Percentiles rank a stretch among this genome's conserved stretches.
Conservation (phyloP, 2,329 filamentous ascomycete species). For the Aspergillus proliferans region DNA sequence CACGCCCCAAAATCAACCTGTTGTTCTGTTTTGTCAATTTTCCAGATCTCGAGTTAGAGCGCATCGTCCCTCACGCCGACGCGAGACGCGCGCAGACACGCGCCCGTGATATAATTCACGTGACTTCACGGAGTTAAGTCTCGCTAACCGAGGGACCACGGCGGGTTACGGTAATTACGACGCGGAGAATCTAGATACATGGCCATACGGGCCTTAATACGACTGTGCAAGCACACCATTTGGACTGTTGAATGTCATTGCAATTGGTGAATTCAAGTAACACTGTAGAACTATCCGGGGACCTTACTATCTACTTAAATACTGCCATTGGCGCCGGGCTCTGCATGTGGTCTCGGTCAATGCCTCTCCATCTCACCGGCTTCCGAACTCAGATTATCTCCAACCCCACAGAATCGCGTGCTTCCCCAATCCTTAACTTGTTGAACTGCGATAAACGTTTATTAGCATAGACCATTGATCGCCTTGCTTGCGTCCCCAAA, state of each 20-base stretch:
- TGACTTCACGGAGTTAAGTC: constrained; percentile 2
- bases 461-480: neutral
- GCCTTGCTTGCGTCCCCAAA: neutral
- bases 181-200: constrained; percentile 5
- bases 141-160: constrained; percentile 1
- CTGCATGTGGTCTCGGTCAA: neutral
- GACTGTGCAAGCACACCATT: neutral
- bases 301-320: neutral
- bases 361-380: constrained; percentile 24
- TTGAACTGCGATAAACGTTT: neutral
- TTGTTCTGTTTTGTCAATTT: neutral
- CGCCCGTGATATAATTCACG: constrained; percentile 3
- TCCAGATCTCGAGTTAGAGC: neutral
- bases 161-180: neutral
- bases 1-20: neutral
- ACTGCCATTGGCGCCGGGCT: neutral
- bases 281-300: neutral
- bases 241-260: neutral
- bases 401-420: constrained; percentile 23
- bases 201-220: neutral
- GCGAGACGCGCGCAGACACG: constrained; percentile 15
- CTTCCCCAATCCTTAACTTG: constrained; percentile 13
- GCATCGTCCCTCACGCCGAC: constrained; percentile 13
- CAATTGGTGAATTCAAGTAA: neutral
- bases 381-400: constrained; percentile 23